phyloP scores from a whole-genome alignment of 2,329 filamentous ascomycete genomes.

The Hymenotorrendiella dingleyae region DNA sequence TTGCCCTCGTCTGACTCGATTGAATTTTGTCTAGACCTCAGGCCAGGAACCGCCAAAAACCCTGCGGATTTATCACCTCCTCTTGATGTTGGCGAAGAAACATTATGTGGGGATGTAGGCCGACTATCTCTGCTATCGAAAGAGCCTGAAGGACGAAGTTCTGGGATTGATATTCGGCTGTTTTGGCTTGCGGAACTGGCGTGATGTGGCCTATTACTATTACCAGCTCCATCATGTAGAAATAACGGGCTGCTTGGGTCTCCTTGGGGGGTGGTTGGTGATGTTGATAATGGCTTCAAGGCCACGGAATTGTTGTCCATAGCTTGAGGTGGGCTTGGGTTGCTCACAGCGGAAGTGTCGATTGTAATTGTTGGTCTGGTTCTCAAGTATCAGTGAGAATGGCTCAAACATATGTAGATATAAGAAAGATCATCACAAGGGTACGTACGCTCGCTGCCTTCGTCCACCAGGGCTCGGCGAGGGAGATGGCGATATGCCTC shows the following conservation, averaged over 20 bases:
- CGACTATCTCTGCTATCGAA: slow-evolving; percentile 56
- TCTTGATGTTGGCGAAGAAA: slow-evolving; percentile 55
- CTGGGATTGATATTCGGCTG: slow-evolving; percentile 32
- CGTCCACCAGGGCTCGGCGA: slow-evolving; percentile 22
- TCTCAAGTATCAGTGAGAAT: slow-evolving; percentile 6
- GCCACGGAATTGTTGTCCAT: slow-evolving; percentile 30
- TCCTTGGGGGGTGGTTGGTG: slow-evolving; percentile 28
- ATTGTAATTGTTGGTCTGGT: slow-evolving; percentile 48
- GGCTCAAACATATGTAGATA: slow-evolving; percentile 8
- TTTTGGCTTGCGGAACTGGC: slow-evolving; percentile 23
- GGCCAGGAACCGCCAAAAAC: slow-evolving; percentile 57
- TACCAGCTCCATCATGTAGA: slow-evolving; percentile 26
- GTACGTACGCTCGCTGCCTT: slow-evolving; percentile 31
- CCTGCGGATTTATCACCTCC: slow-evolving; percentile 42
- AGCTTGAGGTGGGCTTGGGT: slow-evolving; percentile 24
- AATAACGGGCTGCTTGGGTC: slow-evolving; percentile 32
- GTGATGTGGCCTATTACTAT: slow-evolving; percentile 16
- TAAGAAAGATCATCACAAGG: neutral
- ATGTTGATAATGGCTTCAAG: slow-evolving; percentile 32
- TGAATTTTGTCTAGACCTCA: slow-evolving; percentile 59
- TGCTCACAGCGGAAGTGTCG: slow-evolving; percentile 47
- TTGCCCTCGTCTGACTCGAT: slow-evolving; percentile 54
- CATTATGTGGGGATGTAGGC: slow-evolving; percentile 61
- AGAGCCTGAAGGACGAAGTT: slow-evolving; percentile 47
- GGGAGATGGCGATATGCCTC: slow-evolving; percentile 15